These are phyloP conservation scores for Mucor circinelloides DNA, from an alignment of 371 early-diverging fungal species.

Conservation along the genomic window DNA sequence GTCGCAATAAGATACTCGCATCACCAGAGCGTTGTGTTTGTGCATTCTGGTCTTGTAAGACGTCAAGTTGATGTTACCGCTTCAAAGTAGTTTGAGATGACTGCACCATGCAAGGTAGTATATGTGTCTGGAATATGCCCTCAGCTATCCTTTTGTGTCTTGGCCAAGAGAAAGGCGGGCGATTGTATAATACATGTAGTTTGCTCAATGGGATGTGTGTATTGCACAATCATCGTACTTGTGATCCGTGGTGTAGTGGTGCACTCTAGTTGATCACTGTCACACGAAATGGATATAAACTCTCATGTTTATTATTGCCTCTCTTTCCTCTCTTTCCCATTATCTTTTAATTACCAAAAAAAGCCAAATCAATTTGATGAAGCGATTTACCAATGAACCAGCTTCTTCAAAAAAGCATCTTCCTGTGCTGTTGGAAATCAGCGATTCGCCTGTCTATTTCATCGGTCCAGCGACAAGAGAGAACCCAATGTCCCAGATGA, in stretches of 20 bases:
- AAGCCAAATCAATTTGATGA: constrained; percentile 14
- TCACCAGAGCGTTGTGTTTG: background rate
- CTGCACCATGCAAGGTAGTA: too few relatives aligned
- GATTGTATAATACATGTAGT: too few relatives aligned
- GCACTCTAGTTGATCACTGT: constrained; percentile 1
- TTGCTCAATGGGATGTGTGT: background rate
- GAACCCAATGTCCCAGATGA: constrained; percentile 48
- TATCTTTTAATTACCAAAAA: background rate
- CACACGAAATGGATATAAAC: constrained; percentile 5
- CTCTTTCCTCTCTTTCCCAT: background rate
- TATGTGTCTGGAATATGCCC: too few relatives aligned
- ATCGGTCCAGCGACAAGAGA: constrained; percentile 47
- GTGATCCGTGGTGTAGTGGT: background rate
- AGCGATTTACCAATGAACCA: constrained; percentile 21
- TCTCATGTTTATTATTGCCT: background rate
- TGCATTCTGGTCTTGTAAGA: background rate
- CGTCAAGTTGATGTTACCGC: background rate
- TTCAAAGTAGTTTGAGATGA: background rate
- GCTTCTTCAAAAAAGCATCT: constrained; percentile 17
- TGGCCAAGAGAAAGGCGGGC: background rate
- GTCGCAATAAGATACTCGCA: background rate
- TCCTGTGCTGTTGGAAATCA: constrained; percentile 18
- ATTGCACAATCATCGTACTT: background rate
- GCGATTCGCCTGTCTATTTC: constrained; percentile 40
- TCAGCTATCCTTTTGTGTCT: background rate